Evolutionary conservation across 257 asterid genomes (phyloP).

Genomic region (Primulina tabacum): DNA sequence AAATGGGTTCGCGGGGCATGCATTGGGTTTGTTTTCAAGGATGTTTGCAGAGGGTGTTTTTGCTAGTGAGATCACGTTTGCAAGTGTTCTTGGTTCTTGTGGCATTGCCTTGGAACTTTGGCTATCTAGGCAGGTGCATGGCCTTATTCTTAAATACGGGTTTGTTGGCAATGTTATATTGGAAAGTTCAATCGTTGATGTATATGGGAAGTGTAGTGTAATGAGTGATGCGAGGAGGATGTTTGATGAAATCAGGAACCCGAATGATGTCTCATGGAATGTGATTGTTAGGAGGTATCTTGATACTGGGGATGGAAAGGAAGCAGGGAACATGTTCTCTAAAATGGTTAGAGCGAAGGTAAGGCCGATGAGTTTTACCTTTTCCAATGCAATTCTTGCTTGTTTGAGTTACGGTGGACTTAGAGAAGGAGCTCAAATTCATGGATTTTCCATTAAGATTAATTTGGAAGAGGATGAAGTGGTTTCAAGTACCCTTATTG

Average conservation of each 20-base stretch:
- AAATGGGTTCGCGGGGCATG: constrained; percentile 40
- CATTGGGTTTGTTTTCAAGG: constrained; percentile 40
- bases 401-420: constrained; percentile 50
- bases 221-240: constrained; percentile 68
- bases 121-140: constrained; percentile 64
- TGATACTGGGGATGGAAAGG: constrained; percentile 55
- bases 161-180: constrained; percentile 65
- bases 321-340: constrained; percentile 54
- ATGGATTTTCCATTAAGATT: constrained; percentile 55
- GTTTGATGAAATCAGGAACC: constrained; percentile 68
- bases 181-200: constrained; percentile 77
- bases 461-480: constrained; percentile 47
- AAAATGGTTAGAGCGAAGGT: constrained; percentile 47
- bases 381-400: constrained; percentile 74
- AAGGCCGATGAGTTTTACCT: constrained; percentile 64
- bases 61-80: constrained; percentile 72
- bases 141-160: constrained; percentile 62
- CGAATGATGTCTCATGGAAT: constrained; percentile 75
- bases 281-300: constrained; percentile 81
- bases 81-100: constrained; percentile 62
- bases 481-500: constrained; percentile 57
- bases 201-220: constrained; percentile 67
- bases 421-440: constrained; percentile 64
- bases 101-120: constrained; percentile 44
- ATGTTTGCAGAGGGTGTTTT: constrained; percentile 58